These are phyloP conservation scores for Apiospora marii DNA, from an alignment of 2,329 filamentous ascomycete species.

Conservation along the genomic window DNA sequence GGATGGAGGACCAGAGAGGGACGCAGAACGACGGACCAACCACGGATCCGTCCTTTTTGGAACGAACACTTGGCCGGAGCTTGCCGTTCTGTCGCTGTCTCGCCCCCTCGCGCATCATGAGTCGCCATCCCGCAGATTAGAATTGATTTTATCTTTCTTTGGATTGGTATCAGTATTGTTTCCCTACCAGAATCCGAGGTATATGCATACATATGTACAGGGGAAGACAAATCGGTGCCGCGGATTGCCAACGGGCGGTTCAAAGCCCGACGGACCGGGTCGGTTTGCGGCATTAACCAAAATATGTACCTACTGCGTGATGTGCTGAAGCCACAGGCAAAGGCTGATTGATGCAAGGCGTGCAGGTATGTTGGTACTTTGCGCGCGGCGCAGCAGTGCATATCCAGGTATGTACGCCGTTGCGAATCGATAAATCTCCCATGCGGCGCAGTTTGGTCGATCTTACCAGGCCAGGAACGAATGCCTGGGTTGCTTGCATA, in stretches of 20 bases:
- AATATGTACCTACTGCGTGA: not conserved
- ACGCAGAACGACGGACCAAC: too few species aligned
- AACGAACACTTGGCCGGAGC: conserved; percentile 1
- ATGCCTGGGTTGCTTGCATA: not conserved
- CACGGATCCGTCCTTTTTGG: not conserved
- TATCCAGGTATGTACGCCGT: not conserved
- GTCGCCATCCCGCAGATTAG: not conserved
- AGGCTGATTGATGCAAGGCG: not conserved
- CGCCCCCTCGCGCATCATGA: not conserved
- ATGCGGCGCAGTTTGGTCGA: not conserved
- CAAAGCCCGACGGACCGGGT: not conserved
- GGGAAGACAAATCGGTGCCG: not conserved
- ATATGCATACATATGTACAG: too few species aligned
- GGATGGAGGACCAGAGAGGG: too few species aligned
- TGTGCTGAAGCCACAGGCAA: not conserved
- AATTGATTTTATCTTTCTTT: not conserved
- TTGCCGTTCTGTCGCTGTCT: not conserved
- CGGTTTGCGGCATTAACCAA: not conserved
- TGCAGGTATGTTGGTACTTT: not conserved
- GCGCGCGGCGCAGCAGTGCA: not conserved
- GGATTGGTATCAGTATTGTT: too few species aligned
- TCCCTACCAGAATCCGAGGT: not conserved
- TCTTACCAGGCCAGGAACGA: not conserved
- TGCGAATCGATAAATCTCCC: not conserved
- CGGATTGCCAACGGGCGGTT: not conserved